Evolutionary conservation across 306 rosid genomes (phyloP).

Genomic region (Prunus mongolica): DNA sequence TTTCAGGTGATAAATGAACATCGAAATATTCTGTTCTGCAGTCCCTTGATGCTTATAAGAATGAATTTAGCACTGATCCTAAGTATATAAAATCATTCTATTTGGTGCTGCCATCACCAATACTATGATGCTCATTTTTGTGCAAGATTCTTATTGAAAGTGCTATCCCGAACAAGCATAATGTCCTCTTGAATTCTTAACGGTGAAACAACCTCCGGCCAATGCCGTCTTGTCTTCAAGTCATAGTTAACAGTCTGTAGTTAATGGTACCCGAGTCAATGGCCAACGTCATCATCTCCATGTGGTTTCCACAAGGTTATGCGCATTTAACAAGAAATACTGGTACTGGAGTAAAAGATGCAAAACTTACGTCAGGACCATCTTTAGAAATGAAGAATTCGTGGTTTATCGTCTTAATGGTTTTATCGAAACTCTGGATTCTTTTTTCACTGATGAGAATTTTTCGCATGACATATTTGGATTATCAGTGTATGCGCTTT

Average conservation of each 20-base stretch:
- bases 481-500: background rate
- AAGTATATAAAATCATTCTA: background rate
- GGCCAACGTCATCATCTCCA: no score
- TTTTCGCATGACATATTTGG: background rate
- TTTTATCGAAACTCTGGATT: background rate
- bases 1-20: background rate
- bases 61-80: background rate
- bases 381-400: background rate
- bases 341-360: background rate
- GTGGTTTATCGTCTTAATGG: background rate
- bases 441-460: background rate
- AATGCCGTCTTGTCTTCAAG: no score
- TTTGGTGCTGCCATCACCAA: background rate
- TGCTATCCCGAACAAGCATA: no score
- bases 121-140: background rate
- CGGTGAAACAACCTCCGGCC: no score
- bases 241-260: no score
- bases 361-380: background rate
- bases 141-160: background rate
- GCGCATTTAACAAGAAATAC: background rate
- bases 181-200: no score
- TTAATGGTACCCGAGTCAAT: no score
- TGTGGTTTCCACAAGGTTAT: background rate
- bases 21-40: background rate
- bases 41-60: background rate